Percentiles rank a stretch among this genome's conserved stretches.
Evolutionary conservation across 768 basidiomycete genomes (phyloP).

Genomic region (Russula virescens): DNA sequence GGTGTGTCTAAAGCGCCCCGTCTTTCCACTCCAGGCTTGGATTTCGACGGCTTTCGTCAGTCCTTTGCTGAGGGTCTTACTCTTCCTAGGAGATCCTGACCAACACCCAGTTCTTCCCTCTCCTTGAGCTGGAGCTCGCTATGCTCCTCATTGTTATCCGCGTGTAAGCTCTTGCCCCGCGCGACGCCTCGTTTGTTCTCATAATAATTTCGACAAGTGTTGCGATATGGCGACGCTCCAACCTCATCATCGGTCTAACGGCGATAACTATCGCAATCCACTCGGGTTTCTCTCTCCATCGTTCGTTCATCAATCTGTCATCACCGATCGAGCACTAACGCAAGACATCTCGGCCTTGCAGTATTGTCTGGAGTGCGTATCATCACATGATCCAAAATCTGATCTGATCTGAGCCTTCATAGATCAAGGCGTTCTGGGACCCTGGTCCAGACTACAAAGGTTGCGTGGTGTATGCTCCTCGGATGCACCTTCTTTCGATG

Average conservation of each 20-base stretch:
- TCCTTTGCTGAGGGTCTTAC: background rate
- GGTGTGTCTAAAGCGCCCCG: background rate
- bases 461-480: background rate
- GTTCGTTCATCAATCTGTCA: background rate
- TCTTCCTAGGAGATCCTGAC: background rate
- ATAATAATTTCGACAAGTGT: background rate
- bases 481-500: background rate
- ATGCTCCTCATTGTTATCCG: conserved; percentile 10
- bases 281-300: background rate
- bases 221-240: conserved; percentile 6
- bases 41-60: conserved; percentile 8
- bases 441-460: conserved; percentile 3
- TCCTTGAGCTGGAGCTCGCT: conserved; percentile 8
- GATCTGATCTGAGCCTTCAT: no score
- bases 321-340: background rate
- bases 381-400: background rate
- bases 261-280: background rate
- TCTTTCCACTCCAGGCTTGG: conserved; percentile 1
- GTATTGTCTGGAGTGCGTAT: conserved; percentile 11
- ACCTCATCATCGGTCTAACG: background rate
- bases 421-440: conserved; percentile 4
- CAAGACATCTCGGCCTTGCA: background rate
- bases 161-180: conserved; percentile 1
- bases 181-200: no score
- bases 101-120: conserved; percentile 1